Evolutionary conservation across 2,329 filamentous ascomycete genomes (phyloP).

Genomic region (Verticillium zaregamsianum): DNA sequence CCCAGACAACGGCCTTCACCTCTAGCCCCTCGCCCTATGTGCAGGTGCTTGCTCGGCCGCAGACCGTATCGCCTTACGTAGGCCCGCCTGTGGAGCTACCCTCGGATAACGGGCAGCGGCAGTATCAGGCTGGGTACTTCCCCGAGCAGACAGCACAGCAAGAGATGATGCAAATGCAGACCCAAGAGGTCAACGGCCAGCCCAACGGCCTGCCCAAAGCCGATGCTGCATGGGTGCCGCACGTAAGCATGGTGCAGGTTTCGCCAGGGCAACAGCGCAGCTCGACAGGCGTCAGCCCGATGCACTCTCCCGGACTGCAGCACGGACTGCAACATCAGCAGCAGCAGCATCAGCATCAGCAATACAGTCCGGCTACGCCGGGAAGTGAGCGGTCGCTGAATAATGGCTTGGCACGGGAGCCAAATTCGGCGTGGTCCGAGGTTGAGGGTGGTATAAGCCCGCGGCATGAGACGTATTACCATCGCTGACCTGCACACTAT

Average conservation of each 20-base stretch:
- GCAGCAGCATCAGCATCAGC: background rate
- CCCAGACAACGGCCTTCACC: slow-evolving; percentile 5
- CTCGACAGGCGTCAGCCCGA: background rate
- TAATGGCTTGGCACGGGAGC: background rate
- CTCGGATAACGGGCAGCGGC: slow-evolving; percentile 2
- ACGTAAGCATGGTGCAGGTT: slow-evolving; percentile 25
- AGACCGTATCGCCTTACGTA: slow-evolving; percentile 9
- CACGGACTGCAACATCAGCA: background rate
- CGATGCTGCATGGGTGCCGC: slow-evolving; percentile 23
- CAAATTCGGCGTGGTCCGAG: background rate
- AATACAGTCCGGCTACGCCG: background rate
- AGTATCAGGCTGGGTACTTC: slow-evolving; percentile 8
- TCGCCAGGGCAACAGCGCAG: slow-evolving; percentile 5
- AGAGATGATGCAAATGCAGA: slow-evolving; percentile 3
- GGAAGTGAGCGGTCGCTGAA: background rate
- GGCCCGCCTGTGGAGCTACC: slow-evolving; percentile 24
- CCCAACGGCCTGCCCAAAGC: background rate
- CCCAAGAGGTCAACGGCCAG: background rate
- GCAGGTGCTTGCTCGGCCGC: slow-evolving; percentile 6
- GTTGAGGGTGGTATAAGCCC: background rate
- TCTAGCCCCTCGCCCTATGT: slow-evolving; percentile 2
- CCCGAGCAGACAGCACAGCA: slow-evolving; percentile 16
- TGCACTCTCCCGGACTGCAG: background rate
- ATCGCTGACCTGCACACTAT: background rate
- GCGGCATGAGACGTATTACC: slow-evolving; percentile 1